Conservation (phyloP, 228 moss, liverwort and hornwort species). For the Sphagnum magellanicum region DNA sequence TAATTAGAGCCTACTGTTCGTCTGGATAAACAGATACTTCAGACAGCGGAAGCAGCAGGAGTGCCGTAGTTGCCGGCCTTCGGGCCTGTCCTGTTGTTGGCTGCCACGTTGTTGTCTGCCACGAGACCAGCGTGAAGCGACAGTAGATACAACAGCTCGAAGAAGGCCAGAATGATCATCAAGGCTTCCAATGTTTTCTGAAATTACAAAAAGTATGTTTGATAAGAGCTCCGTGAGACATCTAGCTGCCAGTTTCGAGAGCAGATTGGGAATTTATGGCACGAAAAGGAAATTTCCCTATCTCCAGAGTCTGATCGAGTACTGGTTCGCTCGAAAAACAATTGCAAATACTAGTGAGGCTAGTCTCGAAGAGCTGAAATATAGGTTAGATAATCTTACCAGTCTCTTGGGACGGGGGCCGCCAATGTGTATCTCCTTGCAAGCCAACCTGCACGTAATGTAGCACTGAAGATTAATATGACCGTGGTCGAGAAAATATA, state of each 20-base stretch:
- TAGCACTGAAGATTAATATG: too few relatives aligned
- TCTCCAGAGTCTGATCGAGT: background rate
- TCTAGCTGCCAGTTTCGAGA: background rate
- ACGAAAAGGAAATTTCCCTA: background rate
- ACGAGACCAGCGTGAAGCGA: conserved; percentile 24
- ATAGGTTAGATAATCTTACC: conserved; percentile 1
- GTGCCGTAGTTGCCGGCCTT: conserved; percentile 42
- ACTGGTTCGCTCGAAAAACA: too few relatives aligned
- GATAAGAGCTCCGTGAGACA: background rate
- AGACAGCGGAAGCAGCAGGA: conserved; percentile 32
- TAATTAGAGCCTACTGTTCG: too few relatives aligned
- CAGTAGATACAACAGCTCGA: conserved; percentile 35
- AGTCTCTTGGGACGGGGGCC: conserved; percentile 26
- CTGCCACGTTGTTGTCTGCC: background rate
- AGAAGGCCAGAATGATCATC: conserved; percentile 36
- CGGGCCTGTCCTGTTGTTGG: conserved; percentile 13
- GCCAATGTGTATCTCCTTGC: conserved; percentile 44
- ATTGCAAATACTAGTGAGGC: too few relatives aligned
- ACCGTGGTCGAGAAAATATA: too few relatives aligned
- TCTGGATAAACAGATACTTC: too few relatives aligned
- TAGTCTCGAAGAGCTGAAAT: too few relatives aligned
- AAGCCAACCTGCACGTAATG: conserved; percentile 16
- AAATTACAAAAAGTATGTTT: background rate
- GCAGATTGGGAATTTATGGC: background rate
- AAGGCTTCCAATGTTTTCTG: conserved; percentile 43